Evolutionary conservation across 371 early-diverging fungal genomes (phyloP).

Genomic region (Mortierella sp.): DNA sequence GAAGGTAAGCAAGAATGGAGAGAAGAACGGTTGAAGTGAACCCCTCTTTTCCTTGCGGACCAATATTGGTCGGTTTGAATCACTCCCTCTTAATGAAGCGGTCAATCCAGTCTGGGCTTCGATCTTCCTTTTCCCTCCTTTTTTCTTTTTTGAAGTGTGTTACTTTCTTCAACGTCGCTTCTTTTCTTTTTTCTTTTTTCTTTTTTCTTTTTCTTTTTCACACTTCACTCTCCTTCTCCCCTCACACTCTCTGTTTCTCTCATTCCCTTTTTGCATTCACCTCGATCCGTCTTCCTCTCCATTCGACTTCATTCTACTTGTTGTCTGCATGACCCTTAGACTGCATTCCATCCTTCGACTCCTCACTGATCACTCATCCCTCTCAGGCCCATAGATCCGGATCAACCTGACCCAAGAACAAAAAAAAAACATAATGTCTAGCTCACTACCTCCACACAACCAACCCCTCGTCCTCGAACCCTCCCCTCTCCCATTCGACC

Average conservation of each 20-base stretch:
- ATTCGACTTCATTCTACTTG: not conserved
- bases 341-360: not conserved
- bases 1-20: not conserved
- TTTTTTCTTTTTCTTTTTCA: not conserved
- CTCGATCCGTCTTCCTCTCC: not conserved
- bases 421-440: not conserved
- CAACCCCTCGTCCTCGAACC: not conserved
- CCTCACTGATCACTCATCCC: not conserved
- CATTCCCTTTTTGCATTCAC: not conserved
- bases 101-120: not conserved
- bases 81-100: not conserved
- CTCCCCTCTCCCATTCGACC: not conserved
- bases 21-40: not conserved
- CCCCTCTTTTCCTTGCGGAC: no score
- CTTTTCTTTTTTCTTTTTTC: not conserved
- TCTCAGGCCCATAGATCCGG: not conserved
- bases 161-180: no score
- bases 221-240: not conserved
- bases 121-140: not conserved
- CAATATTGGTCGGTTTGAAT: no score
- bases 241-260: constrained; percentile 13
- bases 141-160: not conserved
- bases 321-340: not conserved
- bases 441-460: not conserved
- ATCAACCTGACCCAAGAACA: not conserved